Evolutionary conservation across 1,139 yeast genomes (phyloP).

Genomic region (Protomyces macrosporus): DNA sequence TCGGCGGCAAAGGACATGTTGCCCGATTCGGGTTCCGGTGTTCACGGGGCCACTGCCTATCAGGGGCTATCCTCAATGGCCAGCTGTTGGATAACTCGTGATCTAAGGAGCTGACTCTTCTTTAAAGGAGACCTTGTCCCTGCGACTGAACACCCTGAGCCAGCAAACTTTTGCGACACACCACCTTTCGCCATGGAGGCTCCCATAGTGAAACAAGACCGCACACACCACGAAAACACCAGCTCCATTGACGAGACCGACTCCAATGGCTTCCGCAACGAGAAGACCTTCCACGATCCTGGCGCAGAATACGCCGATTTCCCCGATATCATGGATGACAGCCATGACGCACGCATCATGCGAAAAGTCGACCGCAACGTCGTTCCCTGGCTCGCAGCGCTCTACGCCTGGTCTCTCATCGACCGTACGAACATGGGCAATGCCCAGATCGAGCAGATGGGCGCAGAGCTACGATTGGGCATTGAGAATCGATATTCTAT

Average conservation of each 20-base stretch:
- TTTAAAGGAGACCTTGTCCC: too few relatives aligned
- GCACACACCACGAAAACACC: background rate
- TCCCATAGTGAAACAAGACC: background rate
- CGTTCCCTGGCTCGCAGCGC: conserved; percentile 52
- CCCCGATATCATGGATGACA: conserved; percentile 12
- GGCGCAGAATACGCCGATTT: background rate
- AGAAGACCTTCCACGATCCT: background rate
- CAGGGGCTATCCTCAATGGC: too few relatives aligned
- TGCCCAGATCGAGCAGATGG: conserved; percentile 55
- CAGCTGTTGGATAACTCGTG: too few relatives aligned
- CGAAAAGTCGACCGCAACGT: conserved; percentile 46
- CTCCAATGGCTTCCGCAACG: background rate
- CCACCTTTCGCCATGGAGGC: background rate
- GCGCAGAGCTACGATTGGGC: conserved; percentile 44
- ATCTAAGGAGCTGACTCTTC: too few relatives aligned
- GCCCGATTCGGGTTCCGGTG: too few relatives aligned
- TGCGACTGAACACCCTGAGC: too few relatives aligned
- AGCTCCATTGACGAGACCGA: background rate
- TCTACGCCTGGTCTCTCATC: conserved; percentile 55
- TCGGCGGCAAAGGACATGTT: too few relatives aligned
- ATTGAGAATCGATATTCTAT: conserved; percentile 48
- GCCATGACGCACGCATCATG: conserved; percentile 25
- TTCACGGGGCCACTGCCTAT: too few relatives aligned
- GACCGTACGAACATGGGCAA: conserved; percentile 60
- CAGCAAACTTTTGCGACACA: too few relatives aligned